Base-by-base conservation (phyloP, 495 filamentous ascomycete genomes). In the Aspergillus heteromorphus region DNA sequence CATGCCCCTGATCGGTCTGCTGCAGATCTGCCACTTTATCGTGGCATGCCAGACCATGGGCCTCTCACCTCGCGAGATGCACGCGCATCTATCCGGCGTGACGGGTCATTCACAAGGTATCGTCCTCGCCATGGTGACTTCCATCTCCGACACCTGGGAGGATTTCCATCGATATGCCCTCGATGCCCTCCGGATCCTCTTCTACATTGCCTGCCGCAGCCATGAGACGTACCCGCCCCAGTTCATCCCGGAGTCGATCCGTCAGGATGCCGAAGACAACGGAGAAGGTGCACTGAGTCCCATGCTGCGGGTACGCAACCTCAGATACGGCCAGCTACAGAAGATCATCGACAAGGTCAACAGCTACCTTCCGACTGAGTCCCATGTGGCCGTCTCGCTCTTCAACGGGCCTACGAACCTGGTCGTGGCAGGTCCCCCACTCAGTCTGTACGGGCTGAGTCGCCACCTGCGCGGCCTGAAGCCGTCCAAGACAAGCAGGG, bases 31-130 rank as follows among this genome's bases (percentile, higher is more conserved):
- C 16, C 53, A 61, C 29, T 68, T 60, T 42, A 52, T 43, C 45
- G 38, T 65, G 20, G 49, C 56, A 2, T 60, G 63, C 18, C 51
- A 58, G 18, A 54, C 55, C 2, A 47, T 65, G n/a, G 27, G 41
- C 9, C 48, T 54, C 3, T 49, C 53, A 16, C 65, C 65, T 0
- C 56, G 55, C 7, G 60, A 68, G 19, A 21, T 68, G 21, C 49
- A 54, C 13, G 19, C 31, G 4, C 29, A 29, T 7, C 38, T 65
- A 5, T 8, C 31, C 5, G 65, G 65, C 1, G 52, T 49, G 6
- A 56, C 59, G n/a, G 65, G 65, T 13, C 65, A 68, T 52, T 64
- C 60, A 30, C 65, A 68, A 30, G 66, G 66, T 16, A 65, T 67
- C 19, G 55, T 65, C 11, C 56, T 60, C 5, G 64, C 66, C 8